These are phyloP conservation scores for Coniochaeta prunicola DNA, from an alignment of 2,329 filamentous ascomycete species.

Conservation along the genomic window DNA sequence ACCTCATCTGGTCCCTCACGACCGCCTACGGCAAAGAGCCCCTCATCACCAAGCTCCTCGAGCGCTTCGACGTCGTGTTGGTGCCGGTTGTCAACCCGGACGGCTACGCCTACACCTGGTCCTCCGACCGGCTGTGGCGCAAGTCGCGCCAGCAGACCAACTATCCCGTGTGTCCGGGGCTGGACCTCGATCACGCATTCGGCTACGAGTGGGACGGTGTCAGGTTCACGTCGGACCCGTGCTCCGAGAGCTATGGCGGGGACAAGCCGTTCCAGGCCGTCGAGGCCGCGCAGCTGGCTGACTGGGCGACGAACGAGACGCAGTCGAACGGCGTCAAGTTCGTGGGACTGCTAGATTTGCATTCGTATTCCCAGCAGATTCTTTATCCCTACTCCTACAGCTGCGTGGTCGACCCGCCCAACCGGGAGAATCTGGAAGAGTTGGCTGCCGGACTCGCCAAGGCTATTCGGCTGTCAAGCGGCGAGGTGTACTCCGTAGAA, in stretches of 20 bases:
- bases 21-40: conserved; percentile 69
- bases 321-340: conserved; percentile 60
- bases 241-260: conserved; percentile 85
- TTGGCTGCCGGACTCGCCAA: conserved; percentile 82
- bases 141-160: conserved; percentile 85
- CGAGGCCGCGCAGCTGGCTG: conserved; percentile 67
- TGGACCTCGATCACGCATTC: conserved; percentile 86
- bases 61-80: conserved; percentile 81
- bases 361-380: conserved; percentile 93
- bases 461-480: conserved; percentile 73
- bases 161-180: conserved; percentile 74
- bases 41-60: conserved; percentile 68
- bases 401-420: conserved; percentile 70
- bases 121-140: conserved; percentile 85
- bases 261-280: conserved; percentile 74
- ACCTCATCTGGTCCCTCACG: conserved; percentile 82
- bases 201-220: conserved; percentile 75
- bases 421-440: conserved; percentile 86
- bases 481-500: conserved; percentile 67
- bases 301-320: conserved; percentile 79
- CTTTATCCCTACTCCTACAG: conserved; percentile 88
- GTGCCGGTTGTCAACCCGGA: conserved; percentile 89
- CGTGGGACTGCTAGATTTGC: conserved; percentile 80
- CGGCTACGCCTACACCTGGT: conserved; percentile 91
- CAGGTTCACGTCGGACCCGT: conserved; percentile 65